Evolutionary conservation across 1,139 yeast genomes (phyloP).

Genomic region (Geotrichum restrictum): DNA sequence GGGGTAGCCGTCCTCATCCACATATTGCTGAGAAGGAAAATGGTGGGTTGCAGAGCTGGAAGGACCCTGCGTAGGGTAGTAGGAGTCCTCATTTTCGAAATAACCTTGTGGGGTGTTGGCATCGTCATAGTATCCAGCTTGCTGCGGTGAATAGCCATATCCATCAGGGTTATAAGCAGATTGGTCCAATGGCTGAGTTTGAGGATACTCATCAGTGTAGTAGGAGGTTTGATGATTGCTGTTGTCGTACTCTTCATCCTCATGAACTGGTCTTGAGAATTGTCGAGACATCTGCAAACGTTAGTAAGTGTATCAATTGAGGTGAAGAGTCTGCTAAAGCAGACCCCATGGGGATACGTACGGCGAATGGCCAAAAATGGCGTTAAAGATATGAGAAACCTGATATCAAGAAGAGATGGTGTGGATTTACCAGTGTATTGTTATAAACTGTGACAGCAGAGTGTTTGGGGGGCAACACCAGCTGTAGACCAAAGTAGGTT

Average conservation of each 20-base stretch:
- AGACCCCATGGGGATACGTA: background rate
- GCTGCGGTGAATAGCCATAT: constrained; percentile 27
- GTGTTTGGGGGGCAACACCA: background rate
- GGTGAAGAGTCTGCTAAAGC: background rate
- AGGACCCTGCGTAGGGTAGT: constrained; percentile 34
- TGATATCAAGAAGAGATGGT: too few relatives aligned
- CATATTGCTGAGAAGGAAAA: constrained; percentile 36
- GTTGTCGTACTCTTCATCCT: constrained; percentile 13
- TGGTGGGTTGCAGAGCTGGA: constrained; percentile 31
- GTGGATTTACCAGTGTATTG: too few relatives aligned
- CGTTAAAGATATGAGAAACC: too few relatives aligned
- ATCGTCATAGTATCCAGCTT: constrained; percentile 36
- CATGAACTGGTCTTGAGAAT: constrained; percentile 15
- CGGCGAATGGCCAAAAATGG: too few relatives aligned
- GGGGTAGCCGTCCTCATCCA: constrained; percentile 37
- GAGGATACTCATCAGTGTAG: constrained; percentile 28
- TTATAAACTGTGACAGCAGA: background rate
- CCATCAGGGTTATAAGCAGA: constrained; percentile 36
- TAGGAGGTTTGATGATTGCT: constrained; percentile 26
- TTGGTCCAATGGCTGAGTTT: constrained; percentile 30
- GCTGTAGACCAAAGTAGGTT: too few relatives aligned
- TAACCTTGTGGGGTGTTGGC: constrained; percentile 27
- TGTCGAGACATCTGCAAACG: constrained; percentile 13
- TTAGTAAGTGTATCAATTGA: too few relatives aligned
- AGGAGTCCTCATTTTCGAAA: constrained; percentile 29